Conservation (phyloP, 345 rosid species). For the Eucalyptus victrix region DNA sequence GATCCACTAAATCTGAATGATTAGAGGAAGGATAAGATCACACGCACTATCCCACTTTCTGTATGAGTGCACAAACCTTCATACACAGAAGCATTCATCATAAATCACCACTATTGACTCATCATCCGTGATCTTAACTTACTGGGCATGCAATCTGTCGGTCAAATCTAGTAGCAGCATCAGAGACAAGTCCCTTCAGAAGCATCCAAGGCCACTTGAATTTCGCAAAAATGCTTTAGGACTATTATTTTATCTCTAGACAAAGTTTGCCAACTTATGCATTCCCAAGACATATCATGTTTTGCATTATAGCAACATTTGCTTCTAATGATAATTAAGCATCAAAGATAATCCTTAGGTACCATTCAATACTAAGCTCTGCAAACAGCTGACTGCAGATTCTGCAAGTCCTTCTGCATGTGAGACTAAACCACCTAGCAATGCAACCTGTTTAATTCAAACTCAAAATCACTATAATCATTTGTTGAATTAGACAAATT, state of each 20-base stretch:
- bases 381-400: constrained; percentile 51
- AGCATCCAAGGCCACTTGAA: background rate
- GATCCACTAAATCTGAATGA: background rate
- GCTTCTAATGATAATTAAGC: background rate
- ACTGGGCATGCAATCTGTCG: background rate
- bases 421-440: constrained; percentile 64
- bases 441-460: constrained; percentile 49
- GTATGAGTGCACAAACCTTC: background rate
- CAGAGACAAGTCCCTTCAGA: background rate
- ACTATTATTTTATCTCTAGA: background rate
- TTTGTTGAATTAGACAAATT: background rate
- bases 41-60: background rate
- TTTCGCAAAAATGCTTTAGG: background rate
- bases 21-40: background rate
- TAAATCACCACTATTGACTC: background rate
- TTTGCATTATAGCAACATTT: background rate
- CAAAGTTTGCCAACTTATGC: background rate
- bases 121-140: background rate
- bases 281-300: background rate
- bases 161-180: background rate
- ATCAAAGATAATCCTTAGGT: background rate
- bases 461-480: background rate
- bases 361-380: constrained; percentile 44
- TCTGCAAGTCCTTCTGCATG: constrained; percentile 64
- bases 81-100: background rate